A percentile compares a stretch with the other conserved stretches of the same genome.
Evolutionary conservation across 352 stramenopile species (phyloP).

Genomic region (Phytophthora gonapodyides): DNA sequence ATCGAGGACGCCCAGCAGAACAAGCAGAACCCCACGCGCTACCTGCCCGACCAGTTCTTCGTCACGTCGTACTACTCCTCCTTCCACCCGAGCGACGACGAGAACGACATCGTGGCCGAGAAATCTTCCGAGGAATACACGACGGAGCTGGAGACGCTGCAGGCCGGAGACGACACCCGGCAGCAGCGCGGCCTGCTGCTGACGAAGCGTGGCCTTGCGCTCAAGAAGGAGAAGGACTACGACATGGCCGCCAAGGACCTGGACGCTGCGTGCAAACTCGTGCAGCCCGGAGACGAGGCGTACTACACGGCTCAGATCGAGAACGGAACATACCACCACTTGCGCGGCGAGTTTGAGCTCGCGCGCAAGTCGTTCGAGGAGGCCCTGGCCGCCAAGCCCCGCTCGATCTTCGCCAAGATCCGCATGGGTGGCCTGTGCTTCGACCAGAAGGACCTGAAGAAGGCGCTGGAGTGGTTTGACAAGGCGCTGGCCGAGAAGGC

Average conservation of each 20-base stretch:
- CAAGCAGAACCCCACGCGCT: slow-evolving; percentile 60
- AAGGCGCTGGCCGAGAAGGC: slow-evolving; percentile 67
- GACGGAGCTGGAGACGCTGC: slow-evolving; percentile 48
- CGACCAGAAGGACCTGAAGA: slow-evolving; percentile 78
- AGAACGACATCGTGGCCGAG: slow-evolving; percentile 64
- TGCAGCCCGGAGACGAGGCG: slow-evolving; percentile 52
- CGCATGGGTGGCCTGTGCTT: slow-evolving; percentile 83
- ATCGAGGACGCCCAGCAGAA: slow-evolving; percentile 64
- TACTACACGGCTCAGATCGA: slow-evolving; percentile 83
- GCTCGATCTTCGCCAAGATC: slow-evolving; percentile 84
- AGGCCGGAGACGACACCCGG: slow-evolving; percentile 30
- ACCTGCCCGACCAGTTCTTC: slow-evolving; percentile 81
- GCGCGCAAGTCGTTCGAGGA: slow-evolving; percentile 70
- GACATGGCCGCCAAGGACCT: slow-evolving; percentile 66
- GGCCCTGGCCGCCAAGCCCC: slow-evolving; percentile 63
- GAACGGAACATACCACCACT: slow-evolving; percentile 76
- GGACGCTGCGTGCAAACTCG: slow-evolving; percentile 51
- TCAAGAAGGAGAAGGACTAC: slow-evolving; percentile 74
- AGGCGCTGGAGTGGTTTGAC: slow-evolving; percentile 80
- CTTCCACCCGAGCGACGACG: slow-evolving; percentile 79
- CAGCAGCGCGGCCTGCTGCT: slow-evolving; percentile 56
- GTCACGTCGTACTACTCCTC: slow-evolving; percentile 89
- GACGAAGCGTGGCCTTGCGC: slow-evolving; percentile 61
- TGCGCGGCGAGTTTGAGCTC: slow-evolving; percentile 74
- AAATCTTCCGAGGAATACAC: slow-evolving; percentile 68